A percentile compares a stretch with the other conserved stretches of the same genome.
Conservation (phyloP, 768 basidiomycete genomes). For the Termitomyces sp. region DNA sequence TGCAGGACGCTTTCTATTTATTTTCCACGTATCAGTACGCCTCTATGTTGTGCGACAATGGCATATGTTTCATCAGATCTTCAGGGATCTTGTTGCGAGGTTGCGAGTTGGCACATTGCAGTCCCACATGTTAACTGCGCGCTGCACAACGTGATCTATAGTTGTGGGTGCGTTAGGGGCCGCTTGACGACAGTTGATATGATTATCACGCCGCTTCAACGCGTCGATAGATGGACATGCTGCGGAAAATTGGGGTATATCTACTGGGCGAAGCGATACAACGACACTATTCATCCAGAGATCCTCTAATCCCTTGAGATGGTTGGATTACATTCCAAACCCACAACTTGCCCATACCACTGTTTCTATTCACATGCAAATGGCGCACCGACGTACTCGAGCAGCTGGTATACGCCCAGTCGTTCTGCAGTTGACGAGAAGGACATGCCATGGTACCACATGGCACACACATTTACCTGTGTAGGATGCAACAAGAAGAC, state of each 20-base stretch:
- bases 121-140: slow-evolving; percentile 15
- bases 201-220: slow-evolving; percentile 30
- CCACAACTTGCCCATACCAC: slow-evolving; percentile 2
- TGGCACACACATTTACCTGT: slow-evolving; percentile 41
- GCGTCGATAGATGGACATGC: slow-evolving; percentile 13
- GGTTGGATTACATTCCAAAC: slow-evolving; percentile 6
- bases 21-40: slow-evolving; percentile 6
- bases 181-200: slow-evolving; percentile 2
- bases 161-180: background rate
- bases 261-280: background rate
- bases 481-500: slow-evolving; percentile 45
- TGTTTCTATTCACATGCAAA: slow-evolving; percentile 3
- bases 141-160: background rate
- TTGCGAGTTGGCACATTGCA: background rate
- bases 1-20: slow-evolving; percentile 10
- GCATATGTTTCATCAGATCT: slow-evolving; percentile 12
- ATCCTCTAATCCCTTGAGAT: background rate
- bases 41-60: slow-evolving; percentile 7
- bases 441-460: slow-evolving; percentile 33
- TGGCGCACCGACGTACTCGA: background rate
- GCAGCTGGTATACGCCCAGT: slow-evolving; percentile 1
- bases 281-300: background rate
- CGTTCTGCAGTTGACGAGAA: slow-evolving; percentile 8
- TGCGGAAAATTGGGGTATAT: slow-evolving; percentile 11
- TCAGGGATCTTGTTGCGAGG: slow-evolving; percentile 11